Percentiles rank a stretch among this genome's conserved stretches.
Conservation (phyloP, 768 basidiomycete species). For the Serendipita sp. region DNA sequence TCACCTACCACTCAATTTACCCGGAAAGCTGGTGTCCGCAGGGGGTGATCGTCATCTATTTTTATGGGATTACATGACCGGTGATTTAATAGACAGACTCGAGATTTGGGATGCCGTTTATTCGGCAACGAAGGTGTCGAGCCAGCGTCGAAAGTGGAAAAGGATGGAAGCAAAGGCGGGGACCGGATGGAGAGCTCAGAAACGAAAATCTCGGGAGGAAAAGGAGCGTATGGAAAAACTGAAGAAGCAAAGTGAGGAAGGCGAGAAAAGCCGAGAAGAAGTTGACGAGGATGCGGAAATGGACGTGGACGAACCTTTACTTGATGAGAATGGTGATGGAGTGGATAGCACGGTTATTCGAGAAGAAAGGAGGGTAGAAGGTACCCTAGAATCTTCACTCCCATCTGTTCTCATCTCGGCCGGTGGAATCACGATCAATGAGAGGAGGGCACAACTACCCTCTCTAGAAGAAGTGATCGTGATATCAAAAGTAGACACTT, state of each 20-base stretch:
- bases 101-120: constrained; percentile 25
- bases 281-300: constrained; percentile 11
- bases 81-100: constrained; percentile 35
- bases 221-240: neutral
- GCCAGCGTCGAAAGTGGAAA: constrained; percentile 16
- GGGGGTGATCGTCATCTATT: constrained; percentile 70
- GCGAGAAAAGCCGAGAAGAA: neutral
- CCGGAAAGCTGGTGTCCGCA: constrained; percentile 51
- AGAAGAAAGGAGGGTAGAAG: too few species aligned
- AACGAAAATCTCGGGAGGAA: constrained; percentile 10
- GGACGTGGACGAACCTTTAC: constrained; percentile 4
- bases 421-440: neutral
- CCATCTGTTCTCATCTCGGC: too few species aligned
- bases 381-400: too few species aligned
- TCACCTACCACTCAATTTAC: constrained; percentile 38
- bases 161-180: constrained; percentile 20
- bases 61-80: constrained; percentile 67
- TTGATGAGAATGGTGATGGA: too few species aligned
- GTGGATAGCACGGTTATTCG: too few species aligned
- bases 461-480: constrained; percentile 27
- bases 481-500: constrained; percentile 37
- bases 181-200: constrained; percentile 18
- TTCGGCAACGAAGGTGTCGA: constrained; percentile 24
- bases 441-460: neutral
- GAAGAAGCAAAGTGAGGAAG: neutral